These are phyloP conservation scores for Cerrena zonata DNA, from an alignment of 1,284 basidiomycete species.

Conservation along the genomic window DNA sequence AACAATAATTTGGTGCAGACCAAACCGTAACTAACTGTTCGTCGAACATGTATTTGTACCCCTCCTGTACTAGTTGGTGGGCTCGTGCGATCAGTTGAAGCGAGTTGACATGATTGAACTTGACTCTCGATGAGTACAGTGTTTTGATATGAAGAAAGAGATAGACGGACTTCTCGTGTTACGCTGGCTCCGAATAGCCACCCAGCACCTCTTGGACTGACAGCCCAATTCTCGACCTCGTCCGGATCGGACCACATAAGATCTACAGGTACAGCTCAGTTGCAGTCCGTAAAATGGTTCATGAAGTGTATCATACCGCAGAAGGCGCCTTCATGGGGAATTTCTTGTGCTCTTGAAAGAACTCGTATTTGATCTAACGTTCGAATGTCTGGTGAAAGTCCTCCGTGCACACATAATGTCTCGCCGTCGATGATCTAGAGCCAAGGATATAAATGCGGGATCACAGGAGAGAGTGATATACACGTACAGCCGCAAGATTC, in stretches of 20 bases:
- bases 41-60: constrained; percentile 98
- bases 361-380: constrained; percentile 90
- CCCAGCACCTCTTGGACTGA: constrained; percentile 89
- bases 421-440: constrained; percentile 88
- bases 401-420: constrained; percentile 89
- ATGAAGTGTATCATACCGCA: constrained; percentile 65
- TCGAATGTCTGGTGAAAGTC: constrained; percentile 85
- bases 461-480: background rate
- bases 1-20: constrained; percentile 96
- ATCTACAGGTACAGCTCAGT: constrained; percentile 42
- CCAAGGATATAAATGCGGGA: background rate
- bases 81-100: constrained; percentile 84
- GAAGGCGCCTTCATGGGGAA: constrained; percentile 96
- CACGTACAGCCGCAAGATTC: constrained; percentile 83
- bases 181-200: constrained; percentile 92
- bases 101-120: constrained; percentile 91
- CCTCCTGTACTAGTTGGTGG: constrained; percentile 94
- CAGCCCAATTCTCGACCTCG: constrained; percentile 92
- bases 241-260: constrained; percentile 98
- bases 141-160: background rate
- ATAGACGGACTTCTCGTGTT: constrained; percentile 65
- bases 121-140: constrained; percentile 6
- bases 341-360: constrained; percentile 87
- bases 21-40: constrained; percentile 92
- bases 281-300: background rate